These are phyloP conservation scores for Pythium pectinolyticum DNA, from an alignment of 352 stramenopile genomes.

Conservation along the genomic window DNA sequence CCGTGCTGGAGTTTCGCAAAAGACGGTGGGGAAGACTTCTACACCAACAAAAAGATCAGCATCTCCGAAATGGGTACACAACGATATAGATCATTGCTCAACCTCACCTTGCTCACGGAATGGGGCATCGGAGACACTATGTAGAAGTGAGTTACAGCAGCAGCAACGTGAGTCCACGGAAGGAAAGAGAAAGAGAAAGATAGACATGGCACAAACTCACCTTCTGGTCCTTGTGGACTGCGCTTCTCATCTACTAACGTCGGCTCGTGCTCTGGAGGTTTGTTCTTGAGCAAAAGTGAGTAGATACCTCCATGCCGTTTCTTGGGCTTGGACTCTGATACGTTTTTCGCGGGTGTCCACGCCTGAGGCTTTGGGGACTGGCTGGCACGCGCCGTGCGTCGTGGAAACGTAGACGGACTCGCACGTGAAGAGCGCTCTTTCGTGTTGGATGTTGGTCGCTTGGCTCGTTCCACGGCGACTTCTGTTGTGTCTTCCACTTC, in stretches of 20 bases:
- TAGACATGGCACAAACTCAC: neutral
- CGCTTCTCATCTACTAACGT: slow-evolving; percentile 55
- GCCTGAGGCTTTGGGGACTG: slow-evolving; percentile 9
- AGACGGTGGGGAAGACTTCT: slow-evolving; percentile 31
- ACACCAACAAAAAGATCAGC: neutral
- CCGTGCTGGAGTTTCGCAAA: slow-evolving; percentile 55
- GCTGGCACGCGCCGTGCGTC: neutral
- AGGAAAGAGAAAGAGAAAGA: neutral
- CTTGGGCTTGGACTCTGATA: slow-evolving; percentile 46
- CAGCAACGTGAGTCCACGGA: no score
- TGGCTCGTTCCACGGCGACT: no score
- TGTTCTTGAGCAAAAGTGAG: slow-evolving; percentile 71
- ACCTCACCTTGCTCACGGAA: slow-evolving; percentile 22
- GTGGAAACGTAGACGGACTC: slow-evolving; percentile 8
- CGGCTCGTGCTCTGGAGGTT: slow-evolving; percentile 42
- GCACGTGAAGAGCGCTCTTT: neutral
- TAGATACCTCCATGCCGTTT: slow-evolving; percentile 78
- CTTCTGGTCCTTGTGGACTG: slow-evolving; percentile 25
- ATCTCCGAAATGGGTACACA: slow-evolving; percentile 1
- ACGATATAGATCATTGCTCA: neutral
- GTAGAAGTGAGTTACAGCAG: neutral
- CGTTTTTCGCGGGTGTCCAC: neutral
- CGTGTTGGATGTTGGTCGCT: neutral
- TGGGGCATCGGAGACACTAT: slow-evolving; percentile 11
- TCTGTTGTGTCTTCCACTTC: neutral